Base-by-base conservation (phyloP, 352 stramenopile species). In the Phytopythium helicoides region DNA sequence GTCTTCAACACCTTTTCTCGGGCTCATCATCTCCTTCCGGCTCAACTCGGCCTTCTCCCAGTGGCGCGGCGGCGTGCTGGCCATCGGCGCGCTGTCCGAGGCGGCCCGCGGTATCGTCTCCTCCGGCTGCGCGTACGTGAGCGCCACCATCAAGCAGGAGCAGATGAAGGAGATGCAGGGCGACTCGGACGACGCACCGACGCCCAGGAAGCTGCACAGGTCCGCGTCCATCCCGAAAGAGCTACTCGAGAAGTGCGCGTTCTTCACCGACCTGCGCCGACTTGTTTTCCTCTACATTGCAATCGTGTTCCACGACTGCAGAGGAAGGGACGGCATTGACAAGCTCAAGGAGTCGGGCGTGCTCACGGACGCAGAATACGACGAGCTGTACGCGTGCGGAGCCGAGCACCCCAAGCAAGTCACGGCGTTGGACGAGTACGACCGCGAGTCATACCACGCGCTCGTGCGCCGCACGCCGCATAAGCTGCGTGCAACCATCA, bases 1-100 rank as follows among this genome's bases (percentile, higher is more conserved):
- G 83, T 93, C 12, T 91, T 91, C 64, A 93, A 93, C 66, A 89
- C 80, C 41, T 93, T n/a, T 93, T 44, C 54, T 93, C 1, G 83
- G 80, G 2, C 75, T 93, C 52, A 87, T 72, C 25, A 68, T 91
- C 41, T 91, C 80, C 25, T 93, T 91, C 49, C 78, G 83, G 28
- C 68, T 91, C 63, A 93, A 93, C 48, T 91, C 80, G 39, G 83
- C 83, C 3, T 93, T 93, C 54, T 57, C 74, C 14, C 80, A 91
- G 56, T 93, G 80, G 83, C 80, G 83, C 15, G 62, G 73, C 12
- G 83, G 83, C 26, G 73, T 93, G 26, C 63, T 89, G 18, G 74
- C 82, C 4, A 70, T 87, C 19, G 77, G 75, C 3, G 71, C 77
- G 1, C 64, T 92, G 3, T 81, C 73, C 0, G 76, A 92, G 44